phyloP scores from a whole-genome alignment of 495 filamentous ascomycete genomes.

The Zalerion maritima region DNA sequence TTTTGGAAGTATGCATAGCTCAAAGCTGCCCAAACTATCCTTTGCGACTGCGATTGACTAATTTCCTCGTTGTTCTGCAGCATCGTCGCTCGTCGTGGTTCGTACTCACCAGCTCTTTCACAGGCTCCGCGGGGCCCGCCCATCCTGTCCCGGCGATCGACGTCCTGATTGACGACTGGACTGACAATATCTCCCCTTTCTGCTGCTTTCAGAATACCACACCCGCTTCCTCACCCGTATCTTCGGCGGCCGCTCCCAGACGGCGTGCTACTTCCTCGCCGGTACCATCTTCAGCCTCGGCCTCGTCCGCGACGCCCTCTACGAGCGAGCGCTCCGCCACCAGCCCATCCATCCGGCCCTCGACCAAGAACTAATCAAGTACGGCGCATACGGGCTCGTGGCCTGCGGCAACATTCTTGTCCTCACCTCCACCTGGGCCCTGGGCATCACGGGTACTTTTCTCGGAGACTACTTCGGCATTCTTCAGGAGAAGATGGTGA shows the following conservation, averaged over 20 bases:
- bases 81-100: slow-evolving; percentile 55
- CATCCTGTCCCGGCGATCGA: slow-evolving; percentile 1
- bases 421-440: slow-evolving; percentile 71
- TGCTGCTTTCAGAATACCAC: slow-evolving; percentile 59
- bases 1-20: slow-evolving; percentile 60
- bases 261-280: slow-evolving; percentile 83
- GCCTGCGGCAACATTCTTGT: slow-evolving; percentile 71
- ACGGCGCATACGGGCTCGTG: slow-evolving; percentile 53
- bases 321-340: slow-evolving; percentile 57
- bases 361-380: slow-evolving; percentile 30
- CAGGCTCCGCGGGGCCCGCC: too few species aligned
- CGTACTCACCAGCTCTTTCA: too few species aligned
- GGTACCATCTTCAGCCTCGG: slow-evolving; percentile 80
- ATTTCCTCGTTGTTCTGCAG: slow-evolving; percentile 21
- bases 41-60: neutral
- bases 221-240: slow-evolving; percentile 75
- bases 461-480: slow-evolving; percentile 98
- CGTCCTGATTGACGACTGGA: too few species aligned
- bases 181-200: slow-evolving; percentile 1
- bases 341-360: slow-evolving; percentile 65
- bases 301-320: slow-evolving; percentile 66
- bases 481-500: slow-evolving; percentile 87
- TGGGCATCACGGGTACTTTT: slow-evolving; percentile 95
- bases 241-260: slow-evolving; percentile 64
- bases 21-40: neutral